Base-by-base conservation (phyloP, 1,139 yeast species). In the Zygoascus sp. region DNA sequence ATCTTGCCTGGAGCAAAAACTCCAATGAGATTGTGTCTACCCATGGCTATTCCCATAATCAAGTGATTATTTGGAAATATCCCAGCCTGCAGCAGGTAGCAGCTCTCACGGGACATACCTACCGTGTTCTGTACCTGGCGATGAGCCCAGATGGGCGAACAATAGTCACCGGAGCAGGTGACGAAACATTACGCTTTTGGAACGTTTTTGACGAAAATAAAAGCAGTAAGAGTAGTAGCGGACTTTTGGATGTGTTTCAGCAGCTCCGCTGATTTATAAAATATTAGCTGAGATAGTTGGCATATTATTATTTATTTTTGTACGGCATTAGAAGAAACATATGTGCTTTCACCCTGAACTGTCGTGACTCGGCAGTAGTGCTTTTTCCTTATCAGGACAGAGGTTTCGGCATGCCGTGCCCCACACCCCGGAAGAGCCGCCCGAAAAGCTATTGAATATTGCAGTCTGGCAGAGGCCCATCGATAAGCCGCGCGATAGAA, bases 131-230 rank as follows among this genome's bases (percentile, higher is more conserved):
- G 44, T 94, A 92, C 63, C 73, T 92, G 55, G 80, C 96, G 2
- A 74, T 92, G 69, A 84, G 95, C n/a, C 96, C 97, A 0, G 97
- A 92, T 66, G 98, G 98, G 1, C 90, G 87, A 54, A 88, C 97
- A 0, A 84, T 92, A n/a, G 98, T 92, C 2, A 90, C 98, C 0
- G 99, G 98, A 0, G 97, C 98, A 1, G 98, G 98, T 1, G 99
- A 92, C 67, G 98, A 94, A 65, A 92, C 98, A 0, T 69, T 92
- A 50, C 68, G 97, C 57, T 87, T 89, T 60, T 90, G 97, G 97
- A 87, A 86, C 58, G 83, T 88, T 1, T 89, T 87, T 67, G 95
- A 86, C 52, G 87, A 83, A 64, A 79, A 76, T 51, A 81, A 77
- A 60, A 68, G 72, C 38, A 81, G 76, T 50, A 37, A 30, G 11